Conservation (phyloP, 163 green algal species). For the Chloroidium sp. region DNA sequence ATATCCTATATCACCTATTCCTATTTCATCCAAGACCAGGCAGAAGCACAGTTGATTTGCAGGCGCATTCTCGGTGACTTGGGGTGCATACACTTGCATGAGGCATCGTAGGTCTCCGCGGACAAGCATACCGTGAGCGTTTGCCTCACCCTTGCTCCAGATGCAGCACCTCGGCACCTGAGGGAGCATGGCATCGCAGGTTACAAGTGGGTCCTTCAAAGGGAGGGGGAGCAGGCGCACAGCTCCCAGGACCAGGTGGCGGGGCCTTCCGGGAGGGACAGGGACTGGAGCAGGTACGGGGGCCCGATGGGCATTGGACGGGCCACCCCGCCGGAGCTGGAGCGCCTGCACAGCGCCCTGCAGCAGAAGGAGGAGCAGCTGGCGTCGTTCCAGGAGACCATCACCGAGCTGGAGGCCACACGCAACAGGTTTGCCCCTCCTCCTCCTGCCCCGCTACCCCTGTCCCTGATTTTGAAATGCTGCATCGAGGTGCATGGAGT, state of each 20-base stretch:
- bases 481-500: too few relatives aligned
- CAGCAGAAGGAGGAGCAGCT: slow-evolving; percentile 42
- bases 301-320: not conserved
- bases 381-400: slow-evolving; percentile 36
- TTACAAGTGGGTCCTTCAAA: slow-evolving; percentile 61
- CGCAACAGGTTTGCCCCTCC: slow-evolving; percentile 33
- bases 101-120: too few relatives aligned
- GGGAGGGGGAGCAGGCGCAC: slow-evolving; percentile 36
- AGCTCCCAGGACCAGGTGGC: not conserved
- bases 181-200: slow-evolving; percentile 30
- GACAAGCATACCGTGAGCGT: too few relatives aligned
- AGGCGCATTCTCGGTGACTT: too few relatives aligned
- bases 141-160: too few relatives aligned
- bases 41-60: too few relatives aligned
- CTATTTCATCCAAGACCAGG: too few relatives aligned
- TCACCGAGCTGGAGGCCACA: slow-evolving; percentile 57
- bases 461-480: too few relatives aligned
- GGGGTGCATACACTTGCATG: too few relatives aligned
- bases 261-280: not conserved
- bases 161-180: too few relatives aligned
- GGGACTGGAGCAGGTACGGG: not conserved
- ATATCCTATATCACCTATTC: too few relatives aligned
- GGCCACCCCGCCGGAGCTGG: slow-evolving; percentile 18
- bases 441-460: not conserved
- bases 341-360: slow-evolving; percentile 36